Base-by-base conservation (phyloP, 148 eudicot species). In the Vaccinium corymbosum region DNA sequence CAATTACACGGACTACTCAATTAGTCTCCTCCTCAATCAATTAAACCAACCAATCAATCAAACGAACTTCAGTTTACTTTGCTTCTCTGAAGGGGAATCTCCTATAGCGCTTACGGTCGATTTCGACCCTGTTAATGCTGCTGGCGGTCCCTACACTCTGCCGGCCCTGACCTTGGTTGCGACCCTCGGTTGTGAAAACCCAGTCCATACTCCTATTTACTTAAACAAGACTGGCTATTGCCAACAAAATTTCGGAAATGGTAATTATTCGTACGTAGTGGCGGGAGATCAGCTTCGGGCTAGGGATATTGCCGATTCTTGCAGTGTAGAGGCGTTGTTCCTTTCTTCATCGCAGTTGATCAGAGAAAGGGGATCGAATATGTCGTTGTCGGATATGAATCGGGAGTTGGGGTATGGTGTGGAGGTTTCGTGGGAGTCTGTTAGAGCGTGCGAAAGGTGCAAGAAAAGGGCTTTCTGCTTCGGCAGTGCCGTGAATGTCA, bases 301-400 rank as follows among this genome's bases (percentile, higher is more conserved):
- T 12, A 14, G 77, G 38, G 82, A 86, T 66, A n/a, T 86, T 55
- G 87, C 68, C 11, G 78, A 52, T 9, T 86, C 82, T 8, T 86
- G 87, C 66, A 14, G n/a, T 6, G 59, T 49, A 7, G 75, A 86
- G 52, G 68, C 8, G 61, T 6, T 8, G 7, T 56, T 16, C 61
- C 12, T 25, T 8, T 77, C 32, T 22, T 17, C 56, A 10, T 70
- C 48, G 52, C 78, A 0, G 78, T 0, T 0, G 20, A 17, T 19
- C 17, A 3, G n/a, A 5, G 13, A 74, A 46, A 38, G 0, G 9
- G 51, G 22, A 14, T 14, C 12, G 78, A 19, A 29, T 17, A 66
- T 64, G 22, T 82, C 87, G 25, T 82, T 49, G 64, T 15, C 20
- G 19, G 68, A 42, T 35, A 19, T 82, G 7, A 66, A 66, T 29